These are phyloP conservation scores for Cladosporium sp. DNA, from an alignment of 2,329 filamentous ascomycete species.

Conservation along the genomic window DNA sequence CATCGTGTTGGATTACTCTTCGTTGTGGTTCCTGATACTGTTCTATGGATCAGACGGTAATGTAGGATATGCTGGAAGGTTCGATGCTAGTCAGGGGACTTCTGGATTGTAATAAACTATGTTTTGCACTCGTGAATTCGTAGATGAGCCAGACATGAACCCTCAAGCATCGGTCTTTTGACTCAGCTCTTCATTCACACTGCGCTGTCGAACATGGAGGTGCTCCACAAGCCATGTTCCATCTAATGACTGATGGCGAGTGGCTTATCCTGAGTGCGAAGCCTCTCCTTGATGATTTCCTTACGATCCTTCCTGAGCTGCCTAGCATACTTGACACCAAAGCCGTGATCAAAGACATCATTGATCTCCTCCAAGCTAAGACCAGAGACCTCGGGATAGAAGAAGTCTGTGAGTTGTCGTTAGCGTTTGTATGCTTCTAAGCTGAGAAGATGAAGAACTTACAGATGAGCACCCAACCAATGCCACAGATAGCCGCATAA, in stretches of 20 bases:
- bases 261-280: constrained; percentile 16
- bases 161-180: rapidly evolving
- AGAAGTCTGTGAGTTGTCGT: constrained; percentile 25
- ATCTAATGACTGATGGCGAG: constrained; percentile 17
- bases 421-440: constrained; percentile 15
- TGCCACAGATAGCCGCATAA: constrained; percentile 43
- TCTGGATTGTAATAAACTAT: not conserved
- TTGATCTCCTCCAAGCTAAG: constrained; percentile 40
- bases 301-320: constrained; percentile 39
- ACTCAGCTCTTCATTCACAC: not conserved
- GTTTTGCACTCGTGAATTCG: not conserved
- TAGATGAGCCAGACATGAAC: not conserved
- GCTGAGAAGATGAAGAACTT: not conserved
- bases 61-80: not conserved
- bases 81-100: not conserved
- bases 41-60: not conserved
- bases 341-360: constrained; percentile 39
- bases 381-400: constrained; percentile 43
- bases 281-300: constrained; percentile 21
- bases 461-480: constrained; percentile 40
- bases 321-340: constrained; percentile 37
- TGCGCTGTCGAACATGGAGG: not conserved
- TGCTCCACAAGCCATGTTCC: not conserved
- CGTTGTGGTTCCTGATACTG: not conserved
- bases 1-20: not conserved